These are phyloP conservation scores for Aaosphaeria arxii DNA, from an alignment of 2,329 filamentous ascomycete genomes.

Conservation along the genomic window DNA sequence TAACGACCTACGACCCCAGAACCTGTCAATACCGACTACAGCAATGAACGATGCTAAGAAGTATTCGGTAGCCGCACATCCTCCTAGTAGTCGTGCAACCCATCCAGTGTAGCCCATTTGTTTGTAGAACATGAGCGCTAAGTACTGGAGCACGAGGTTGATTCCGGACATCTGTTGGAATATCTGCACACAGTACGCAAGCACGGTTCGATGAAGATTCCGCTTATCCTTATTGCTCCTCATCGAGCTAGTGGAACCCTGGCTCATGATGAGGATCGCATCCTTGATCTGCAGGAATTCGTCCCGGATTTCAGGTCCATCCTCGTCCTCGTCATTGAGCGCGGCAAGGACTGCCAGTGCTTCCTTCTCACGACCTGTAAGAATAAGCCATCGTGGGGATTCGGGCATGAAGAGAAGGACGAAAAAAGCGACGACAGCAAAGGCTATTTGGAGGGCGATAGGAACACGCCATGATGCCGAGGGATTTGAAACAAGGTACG, in stretches of 20 bases:
- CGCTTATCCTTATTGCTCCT: constrained; percentile 35
- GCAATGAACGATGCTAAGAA: constrained; percentile 37
- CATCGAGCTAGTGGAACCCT: constrained; percentile 20
- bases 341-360: constrained; percentile 29
- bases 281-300: constrained; percentile 43
- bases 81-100: constrained; percentile 40
- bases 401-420: constrained; percentile 53
- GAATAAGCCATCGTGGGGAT: constrained; percentile 57
- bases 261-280: constrained; percentile 27
- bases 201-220: constrained; percentile 40
- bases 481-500: constrained; percentile 35
- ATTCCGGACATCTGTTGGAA: constrained; percentile 42
- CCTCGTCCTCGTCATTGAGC: constrained; percentile 23
- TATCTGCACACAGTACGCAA: constrained; percentile 42
- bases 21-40: constrained; percentile 35
- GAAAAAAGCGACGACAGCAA: constrained; percentile 54
- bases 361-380: constrained; percentile 53
- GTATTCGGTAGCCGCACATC: constrained; percentile 37
- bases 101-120: constrained; percentile 48
- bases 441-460: constrained; percentile 57
- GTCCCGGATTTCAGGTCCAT: constrained; percentile 24
- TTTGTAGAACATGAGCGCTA: constrained; percentile 51
- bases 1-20: constrained; percentile 31
- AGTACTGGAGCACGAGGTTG: constrained; percentile 33
- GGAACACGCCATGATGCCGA: constrained; percentile 52